These are phyloP conservation scores for Starmera dryadoides DNA, from an alignment of 805 yeast genomes.

Conservation along the genomic window DNA sequence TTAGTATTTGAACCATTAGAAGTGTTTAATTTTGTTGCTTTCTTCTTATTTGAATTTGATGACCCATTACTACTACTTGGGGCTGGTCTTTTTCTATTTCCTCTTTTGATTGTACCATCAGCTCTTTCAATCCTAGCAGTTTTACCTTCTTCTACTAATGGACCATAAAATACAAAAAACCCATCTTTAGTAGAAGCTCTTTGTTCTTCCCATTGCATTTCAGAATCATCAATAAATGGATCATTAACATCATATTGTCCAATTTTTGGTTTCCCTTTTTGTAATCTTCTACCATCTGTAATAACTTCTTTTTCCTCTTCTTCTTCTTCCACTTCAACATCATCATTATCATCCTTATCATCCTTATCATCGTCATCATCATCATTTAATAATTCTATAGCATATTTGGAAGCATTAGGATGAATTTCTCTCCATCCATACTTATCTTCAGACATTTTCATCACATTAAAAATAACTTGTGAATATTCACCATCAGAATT, in stretches of 20 bases:
- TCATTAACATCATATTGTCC: slow-evolving; percentile 91
- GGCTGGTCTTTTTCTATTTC: slow-evolving; percentile 23
- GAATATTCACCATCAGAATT: slow-evolving; percentile 51
- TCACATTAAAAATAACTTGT: slow-evolving; percentile 63
- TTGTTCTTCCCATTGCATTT: slow-evolving; percentile 87
- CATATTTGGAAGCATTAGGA: slow-evolving; percentile 55
- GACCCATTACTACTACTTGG: background rate
- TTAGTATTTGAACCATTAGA: background rate
- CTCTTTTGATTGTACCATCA: slow-evolving; percentile 35
- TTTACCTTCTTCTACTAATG: slow-evolving; percentile 59
- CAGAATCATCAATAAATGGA: slow-evolving; percentile 95
- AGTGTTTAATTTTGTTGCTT: background rate
- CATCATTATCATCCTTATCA: slow-evolving; percentile 36
- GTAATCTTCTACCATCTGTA: slow-evolving; percentile 37
- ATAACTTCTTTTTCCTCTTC: slow-evolving; percentile 23
- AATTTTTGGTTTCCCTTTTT: slow-evolving; percentile 60
- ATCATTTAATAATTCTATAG: slow-evolving; percentile 46
- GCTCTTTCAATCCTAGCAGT: slow-evolving; percentile 39
- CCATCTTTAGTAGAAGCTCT: slow-evolving; percentile 92
- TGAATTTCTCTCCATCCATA: slow-evolving; percentile 73
- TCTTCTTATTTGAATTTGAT: slow-evolving; percentile 1
- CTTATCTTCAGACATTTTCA: slow-evolving; percentile 71
- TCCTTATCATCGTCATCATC: slow-evolving; percentile 44
- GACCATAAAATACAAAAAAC: slow-evolving; percentile 92
- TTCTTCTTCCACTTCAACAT: slow-evolving; percentile 27